Evolutionary conservation across 257 asterid genomes (phyloP).

Genomic region (Eucommia ulmoides): DNA sequence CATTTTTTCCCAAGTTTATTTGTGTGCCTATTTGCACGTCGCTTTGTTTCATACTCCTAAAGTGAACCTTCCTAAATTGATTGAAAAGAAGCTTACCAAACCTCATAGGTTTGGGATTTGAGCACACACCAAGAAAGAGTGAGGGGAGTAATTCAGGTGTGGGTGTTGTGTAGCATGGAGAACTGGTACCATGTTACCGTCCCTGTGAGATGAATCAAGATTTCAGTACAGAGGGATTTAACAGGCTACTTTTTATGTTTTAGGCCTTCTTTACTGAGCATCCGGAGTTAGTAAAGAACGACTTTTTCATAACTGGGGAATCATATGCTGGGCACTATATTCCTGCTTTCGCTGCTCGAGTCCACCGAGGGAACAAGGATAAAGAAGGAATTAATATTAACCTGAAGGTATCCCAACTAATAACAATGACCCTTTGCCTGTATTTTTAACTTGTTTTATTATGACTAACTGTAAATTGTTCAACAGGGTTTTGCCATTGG

Average conservation of each 20-base stretch:
- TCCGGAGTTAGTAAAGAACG: constrained; percentile 61
- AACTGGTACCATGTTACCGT: too few relatives aligned
- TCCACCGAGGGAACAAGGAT: constrained; percentile 75
- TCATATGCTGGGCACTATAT: constrained; percentile 95
- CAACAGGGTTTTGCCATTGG: constrained; percentile 90
- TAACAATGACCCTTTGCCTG: constrained; percentile 2
- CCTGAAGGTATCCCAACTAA: constrained; percentile 48
- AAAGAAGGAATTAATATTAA: constrained; percentile 70
- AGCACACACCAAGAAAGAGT: too few relatives aligned
- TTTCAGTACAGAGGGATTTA: too few relatives aligned
- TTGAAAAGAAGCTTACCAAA: too few relatives aligned
- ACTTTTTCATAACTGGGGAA: constrained; percentile 88
- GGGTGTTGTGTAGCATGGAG: too few relatives aligned
- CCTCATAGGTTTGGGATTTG: too few relatives aligned
- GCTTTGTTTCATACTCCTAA: too few relatives aligned
- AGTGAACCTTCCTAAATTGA: too few relatives aligned
- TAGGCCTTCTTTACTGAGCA: constrained; percentile 92
- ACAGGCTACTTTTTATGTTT: background rate
- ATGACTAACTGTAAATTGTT: constrained; percentile 15
- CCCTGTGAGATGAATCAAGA: too few relatives aligned
- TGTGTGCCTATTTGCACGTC: too few relatives aligned
- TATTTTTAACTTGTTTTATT: constrained; percentile 1
- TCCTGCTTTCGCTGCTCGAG: constrained; percentile 92
- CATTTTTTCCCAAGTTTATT: too few relatives aligned
- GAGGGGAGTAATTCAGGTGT: too few relatives aligned